Conservation (phyloP, 768 basidiomycete species). For the Clathrus columnatus region DNA sequence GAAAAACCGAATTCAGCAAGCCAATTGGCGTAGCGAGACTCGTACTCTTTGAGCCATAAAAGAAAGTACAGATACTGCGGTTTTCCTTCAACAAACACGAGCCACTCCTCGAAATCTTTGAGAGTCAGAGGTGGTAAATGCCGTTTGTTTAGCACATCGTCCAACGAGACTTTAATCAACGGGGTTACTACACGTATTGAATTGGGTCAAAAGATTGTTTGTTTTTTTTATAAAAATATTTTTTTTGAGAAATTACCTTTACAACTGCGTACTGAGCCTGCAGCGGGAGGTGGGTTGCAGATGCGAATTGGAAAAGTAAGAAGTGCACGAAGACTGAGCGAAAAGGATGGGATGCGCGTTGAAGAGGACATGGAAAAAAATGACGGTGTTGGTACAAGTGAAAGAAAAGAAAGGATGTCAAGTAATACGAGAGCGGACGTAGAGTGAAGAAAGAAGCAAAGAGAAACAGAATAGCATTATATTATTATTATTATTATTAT, state of each 20-base stretch:
- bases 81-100: constrained; percentile 66
- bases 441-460: too few relatives aligned
- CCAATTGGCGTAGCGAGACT: constrained; percentile 37
- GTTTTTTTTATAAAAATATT: too few relatives aligned
- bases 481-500: too few relatives aligned
- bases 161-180: constrained; percentile 54
- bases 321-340: constrained; percentile 26
- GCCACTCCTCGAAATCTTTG: constrained; percentile 72
- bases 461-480: too few relatives aligned
- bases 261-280: constrained; percentile 61
- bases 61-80: constrained; percentile 80
- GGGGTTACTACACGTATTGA: constrained; percentile 69
- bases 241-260: constrained; percentile 29
- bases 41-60: constrained; percentile 77
- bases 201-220: too few relatives aligned
- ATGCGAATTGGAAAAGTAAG: constrained; percentile 41
- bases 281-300: constrained; percentile 60
- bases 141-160: constrained; percentile 66
- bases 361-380: not conserved
- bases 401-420: not conserved
- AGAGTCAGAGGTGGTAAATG: constrained; percentile 76
- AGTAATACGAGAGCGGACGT: not conserved
- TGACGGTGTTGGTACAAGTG: not conserved
- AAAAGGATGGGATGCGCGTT: not conserved
- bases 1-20: constrained; percentile 7